phyloP scores from a whole-genome alignment of 148 eudicot species.

The Camellia sinensis region DNA sequence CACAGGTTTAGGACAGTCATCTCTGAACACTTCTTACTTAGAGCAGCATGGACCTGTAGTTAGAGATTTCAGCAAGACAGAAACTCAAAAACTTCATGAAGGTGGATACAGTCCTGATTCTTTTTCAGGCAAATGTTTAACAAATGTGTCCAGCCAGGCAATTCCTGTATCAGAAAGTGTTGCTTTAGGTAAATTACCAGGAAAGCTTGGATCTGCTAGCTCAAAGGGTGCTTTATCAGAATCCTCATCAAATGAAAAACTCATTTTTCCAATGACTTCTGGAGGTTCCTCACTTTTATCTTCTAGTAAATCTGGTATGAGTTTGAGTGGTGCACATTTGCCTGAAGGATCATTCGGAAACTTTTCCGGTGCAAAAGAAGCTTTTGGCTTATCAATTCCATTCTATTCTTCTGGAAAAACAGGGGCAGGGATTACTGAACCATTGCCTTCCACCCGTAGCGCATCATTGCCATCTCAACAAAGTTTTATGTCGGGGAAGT shows the following conservation, averaged over 20 bases:
- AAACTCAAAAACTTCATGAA: constrained; percentile 21
- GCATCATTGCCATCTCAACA: constrained; percentile 30
- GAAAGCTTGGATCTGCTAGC: constrained; percentile 28
- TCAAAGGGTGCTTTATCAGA: constrained; percentile 17
- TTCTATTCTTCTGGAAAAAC: constrained; percentile 27
- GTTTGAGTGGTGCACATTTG: constrained; percentile 1
- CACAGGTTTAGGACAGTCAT: constrained; percentile 16
- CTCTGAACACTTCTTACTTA: constrained; percentile 23
- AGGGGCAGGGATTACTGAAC: constrained; percentile 21
- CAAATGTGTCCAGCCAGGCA: constrained; percentile 23
- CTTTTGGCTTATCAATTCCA: constrained; percentile 24
- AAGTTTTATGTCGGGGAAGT: constrained; percentile 28
- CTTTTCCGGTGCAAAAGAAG: constrained; percentile 21
- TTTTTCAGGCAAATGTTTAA: constrained; percentile 17
- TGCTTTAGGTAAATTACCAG: constrained; percentile 17
- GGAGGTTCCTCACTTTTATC: constrained; percentile 20
- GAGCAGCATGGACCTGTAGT: constrained; percentile 17
- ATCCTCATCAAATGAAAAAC: constrained; percentile 24
- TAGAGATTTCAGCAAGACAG: constrained; percentile 18
- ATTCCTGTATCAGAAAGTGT: constrained; percentile 10
- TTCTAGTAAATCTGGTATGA: constrained; percentile 18
- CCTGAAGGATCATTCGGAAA: constrained; percentile 28
- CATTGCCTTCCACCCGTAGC: constrained; percentile 24
- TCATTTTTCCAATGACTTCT: constrained; percentile 16
- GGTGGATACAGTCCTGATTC: constrained; percentile 26